Evolutionary conservation across 225 moss, liverwort and hornwort genomes (phyloP).

Genomic region (Neckera pumila): DNA sequence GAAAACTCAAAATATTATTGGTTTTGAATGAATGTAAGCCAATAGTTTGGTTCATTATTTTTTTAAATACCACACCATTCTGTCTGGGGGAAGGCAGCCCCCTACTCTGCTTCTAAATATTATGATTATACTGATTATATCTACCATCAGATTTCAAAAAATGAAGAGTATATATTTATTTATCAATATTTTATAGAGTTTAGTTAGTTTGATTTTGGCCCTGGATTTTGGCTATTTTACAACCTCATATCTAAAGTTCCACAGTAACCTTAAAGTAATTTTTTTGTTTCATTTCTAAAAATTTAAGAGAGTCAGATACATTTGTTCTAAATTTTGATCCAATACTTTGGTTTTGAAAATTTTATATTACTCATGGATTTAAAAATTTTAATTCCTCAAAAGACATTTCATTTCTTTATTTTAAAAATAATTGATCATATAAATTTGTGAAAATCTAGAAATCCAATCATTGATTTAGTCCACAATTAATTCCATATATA

Average conservation of each 20-base stretch:
- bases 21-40: no score
- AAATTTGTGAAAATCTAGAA: neutral
- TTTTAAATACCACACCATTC: no score
- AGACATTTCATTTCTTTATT: neutral
- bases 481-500: neutral
- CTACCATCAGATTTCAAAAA: no score
- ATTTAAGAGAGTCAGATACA: fast-evolving
- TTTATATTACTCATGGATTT: neutral
- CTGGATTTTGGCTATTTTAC: neutral
- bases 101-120: no score
- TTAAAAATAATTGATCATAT: neutral
- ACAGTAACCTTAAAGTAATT: neutral
- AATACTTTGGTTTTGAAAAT: neutral
- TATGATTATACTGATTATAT: no score
- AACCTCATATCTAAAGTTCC: neutral
- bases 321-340: neutral
- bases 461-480: neutral
- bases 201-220: no score
- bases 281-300: neutral
- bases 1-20: no score
- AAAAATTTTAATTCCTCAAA: neutral
- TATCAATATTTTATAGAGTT: no score
- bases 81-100: no score
- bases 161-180: no score
- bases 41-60: no score